phyloP scores from a whole-genome alignment of 164 flowering plant species.

The Vitis vinifera region DNA sequence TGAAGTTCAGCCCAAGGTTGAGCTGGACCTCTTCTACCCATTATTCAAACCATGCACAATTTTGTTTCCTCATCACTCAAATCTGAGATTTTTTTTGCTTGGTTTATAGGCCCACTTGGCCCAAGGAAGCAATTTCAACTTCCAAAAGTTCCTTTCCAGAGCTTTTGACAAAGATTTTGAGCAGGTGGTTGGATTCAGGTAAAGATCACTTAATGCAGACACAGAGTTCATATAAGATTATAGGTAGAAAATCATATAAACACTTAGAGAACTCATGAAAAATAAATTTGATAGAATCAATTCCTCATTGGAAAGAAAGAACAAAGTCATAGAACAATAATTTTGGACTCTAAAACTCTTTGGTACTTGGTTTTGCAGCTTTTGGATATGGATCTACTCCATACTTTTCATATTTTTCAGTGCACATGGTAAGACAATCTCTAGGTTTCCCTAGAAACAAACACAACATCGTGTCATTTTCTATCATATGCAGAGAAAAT shows the following conservation, averaged over 20 bases:
- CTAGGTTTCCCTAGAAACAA: too few species aligned
- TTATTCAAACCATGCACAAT: neutral
- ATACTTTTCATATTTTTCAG: conserved; percentile 21
- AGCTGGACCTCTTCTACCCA: neutral
- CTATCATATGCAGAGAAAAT: too few species aligned
- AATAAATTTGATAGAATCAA: neutral
- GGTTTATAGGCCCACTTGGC: conserved; percentile 7
- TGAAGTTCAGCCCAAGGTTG: neutral
- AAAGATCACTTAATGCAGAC: conserved; percentile 2
- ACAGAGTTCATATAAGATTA: neutral
- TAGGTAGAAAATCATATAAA: neutral
- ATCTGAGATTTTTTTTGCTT: neutral
- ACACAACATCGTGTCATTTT: too few species aligned
- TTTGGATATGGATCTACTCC: conserved; percentile 22
- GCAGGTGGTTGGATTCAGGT: conserved; percentile 41
- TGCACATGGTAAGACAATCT: conserved; percentile 17
- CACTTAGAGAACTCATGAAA: neutral
- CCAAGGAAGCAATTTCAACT: conserved; percentile 26
- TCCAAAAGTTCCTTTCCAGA: conserved; percentile 36
- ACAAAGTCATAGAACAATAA: neutral
- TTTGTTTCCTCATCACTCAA: neutral
- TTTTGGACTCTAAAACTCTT: neutral
- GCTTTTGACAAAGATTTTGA: conserved; percentile 39
- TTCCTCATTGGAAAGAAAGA: neutral
- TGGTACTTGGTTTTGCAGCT: conserved; percentile 9